Evolutionary conservation across 2,329 filamentous ascomycete species (phyloP).

Genomic region (Cryphonectria naterciae): DNA sequence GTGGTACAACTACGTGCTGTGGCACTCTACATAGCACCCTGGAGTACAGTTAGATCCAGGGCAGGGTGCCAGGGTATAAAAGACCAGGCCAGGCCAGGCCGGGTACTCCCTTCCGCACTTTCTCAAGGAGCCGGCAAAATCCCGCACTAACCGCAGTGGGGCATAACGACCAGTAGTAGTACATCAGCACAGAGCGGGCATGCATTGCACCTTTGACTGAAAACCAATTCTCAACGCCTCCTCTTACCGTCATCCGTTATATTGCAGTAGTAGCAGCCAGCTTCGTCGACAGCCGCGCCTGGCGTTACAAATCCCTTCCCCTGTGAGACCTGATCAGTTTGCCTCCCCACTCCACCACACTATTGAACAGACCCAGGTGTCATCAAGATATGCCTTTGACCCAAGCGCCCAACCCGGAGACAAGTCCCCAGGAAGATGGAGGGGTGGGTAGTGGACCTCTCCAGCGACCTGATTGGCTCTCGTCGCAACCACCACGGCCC

Average conservation of each 20-base stretch:
- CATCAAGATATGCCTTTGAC: background rate
- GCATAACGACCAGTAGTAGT: background rate
- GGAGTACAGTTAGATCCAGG: background rate
- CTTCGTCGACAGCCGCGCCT: background rate
- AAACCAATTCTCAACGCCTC: background rate
- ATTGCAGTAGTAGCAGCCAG: slow-evolving; percentile 1
- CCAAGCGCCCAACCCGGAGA: background rate
- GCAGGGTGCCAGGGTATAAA: background rate
- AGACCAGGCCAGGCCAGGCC: slow-evolving; percentile 10
- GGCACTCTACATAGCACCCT: no score
- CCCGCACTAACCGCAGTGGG: slow-evolving; percentile 16
- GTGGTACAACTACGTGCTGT: background rate
- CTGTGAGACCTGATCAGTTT: background rate
- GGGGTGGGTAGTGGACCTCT: background rate
- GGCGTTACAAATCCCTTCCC: background rate
- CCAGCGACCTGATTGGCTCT: background rate
- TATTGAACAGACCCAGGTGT: background rate
- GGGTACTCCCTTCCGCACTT: slow-evolving; percentile 16
- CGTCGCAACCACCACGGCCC: background rate
- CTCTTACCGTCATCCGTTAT: background rate
- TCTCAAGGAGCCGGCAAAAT: background rate
- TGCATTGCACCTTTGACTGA: background rate
- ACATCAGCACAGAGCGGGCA: background rate
- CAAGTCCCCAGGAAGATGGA: background rate
- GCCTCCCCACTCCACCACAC: background rate